phyloP scores from a whole-genome alignment of 352 stramenopile genomes.

The Phytophthora fragariae region DNA sequence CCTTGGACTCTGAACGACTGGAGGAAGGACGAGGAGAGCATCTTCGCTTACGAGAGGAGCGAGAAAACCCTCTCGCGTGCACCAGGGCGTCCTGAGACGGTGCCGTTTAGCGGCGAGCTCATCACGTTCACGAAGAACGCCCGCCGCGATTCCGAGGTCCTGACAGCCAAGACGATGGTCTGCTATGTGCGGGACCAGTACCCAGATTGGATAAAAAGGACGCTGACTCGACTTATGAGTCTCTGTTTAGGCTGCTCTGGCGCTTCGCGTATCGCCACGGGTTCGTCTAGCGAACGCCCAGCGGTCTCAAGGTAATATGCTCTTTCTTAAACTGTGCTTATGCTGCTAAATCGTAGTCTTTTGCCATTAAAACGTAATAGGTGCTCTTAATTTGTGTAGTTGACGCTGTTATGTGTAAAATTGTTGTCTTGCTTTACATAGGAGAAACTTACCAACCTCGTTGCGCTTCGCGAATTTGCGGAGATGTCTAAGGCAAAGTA shows the following conservation, averaged over 20 bases:
- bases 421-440: conserved; percentile 14
- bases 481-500: background rate
- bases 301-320: conserved; percentile 12
- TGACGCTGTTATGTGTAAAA: conserved; percentile 2
- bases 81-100: no score
- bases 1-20: conserved; percentile 6
- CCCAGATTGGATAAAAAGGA: conserved; percentile 7
- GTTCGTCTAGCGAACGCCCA: conserved; percentile 17
- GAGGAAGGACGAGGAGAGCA: background rate
- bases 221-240: no score
- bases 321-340: background rate
- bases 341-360: conserved; percentile 4
- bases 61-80: no score
- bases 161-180: no score
- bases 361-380: background rate
- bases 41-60: no score
- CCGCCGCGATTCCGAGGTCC: no score
- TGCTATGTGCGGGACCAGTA: background rate
- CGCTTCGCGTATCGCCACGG: conserved; percentile 2
- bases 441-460: conserved; percentile 10
- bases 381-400: background rate
- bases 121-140: no score
- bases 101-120: no score
- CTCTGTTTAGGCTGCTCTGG: no score
- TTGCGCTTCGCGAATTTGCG: conserved; percentile 13